phyloP scores from a whole-genome alignment of 805 yeast genomes.

The Candida sanyiensis region DNA sequence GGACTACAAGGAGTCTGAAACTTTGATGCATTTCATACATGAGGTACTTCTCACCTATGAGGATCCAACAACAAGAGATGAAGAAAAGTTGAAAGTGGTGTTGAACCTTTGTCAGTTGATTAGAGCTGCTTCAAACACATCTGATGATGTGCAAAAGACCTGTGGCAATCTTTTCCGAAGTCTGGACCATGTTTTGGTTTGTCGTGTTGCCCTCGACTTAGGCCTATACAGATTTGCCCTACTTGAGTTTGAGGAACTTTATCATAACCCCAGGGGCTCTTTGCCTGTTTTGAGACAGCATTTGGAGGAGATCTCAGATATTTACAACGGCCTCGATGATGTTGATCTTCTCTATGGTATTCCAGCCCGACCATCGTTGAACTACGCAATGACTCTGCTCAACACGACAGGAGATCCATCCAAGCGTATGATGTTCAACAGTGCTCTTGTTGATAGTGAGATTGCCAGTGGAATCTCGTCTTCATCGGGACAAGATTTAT shows the following conservation, averaged over 20 bases:
- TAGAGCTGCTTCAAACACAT: slow-evolving; percentile 20
- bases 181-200: slow-evolving; percentile 17
- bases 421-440: slow-evolving; percentile 46
- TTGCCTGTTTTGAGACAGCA: background rate
- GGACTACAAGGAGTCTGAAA: slow-evolving; percentile 3
- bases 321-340: slow-evolving; percentile 54
- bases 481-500: slow-evolving; percentile 16
- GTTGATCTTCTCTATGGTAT: slow-evolving; percentile 61
- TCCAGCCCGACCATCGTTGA: slow-evolving; percentile 51
- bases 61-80: background rate
- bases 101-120: slow-evolving; percentile 26
- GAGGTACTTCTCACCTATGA: background rate
- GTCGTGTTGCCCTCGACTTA: slow-evolving; percentile 20
- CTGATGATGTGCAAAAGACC: slow-evolving; percentile 12
- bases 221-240: slow-evolving; percentile 28
- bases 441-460: slow-evolving; percentile 50
- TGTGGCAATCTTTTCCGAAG: slow-evolving; percentile 18
- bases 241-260: slow-evolving; percentile 31
- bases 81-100: slow-evolving; percentile 12
- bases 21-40: slow-evolving; percentile 2
- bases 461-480: slow-evolving; percentile 13
- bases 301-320: slow-evolving; percentile 17
- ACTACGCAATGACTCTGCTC: slow-evolving; percentile 42
- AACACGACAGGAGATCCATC: slow-evolving; percentile 29
- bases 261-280: slow-evolving; percentile 11